Percentiles rank a stretch among this genome's conserved stretches.
Conservation (phyloP, 768 basidiomycete genomes). For the Agaricus blazei region DNA sequence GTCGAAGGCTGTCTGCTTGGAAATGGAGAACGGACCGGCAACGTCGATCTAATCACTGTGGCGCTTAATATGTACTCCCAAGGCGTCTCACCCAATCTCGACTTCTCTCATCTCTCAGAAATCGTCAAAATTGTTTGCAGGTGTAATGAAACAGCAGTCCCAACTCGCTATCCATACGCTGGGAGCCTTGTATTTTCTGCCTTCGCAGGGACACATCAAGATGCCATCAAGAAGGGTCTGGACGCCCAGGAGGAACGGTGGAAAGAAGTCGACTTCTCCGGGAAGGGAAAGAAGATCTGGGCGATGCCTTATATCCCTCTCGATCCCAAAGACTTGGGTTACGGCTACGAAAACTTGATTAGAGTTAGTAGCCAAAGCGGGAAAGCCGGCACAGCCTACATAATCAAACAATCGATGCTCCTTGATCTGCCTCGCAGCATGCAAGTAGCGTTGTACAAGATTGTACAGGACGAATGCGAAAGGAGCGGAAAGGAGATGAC, state of each 20-base stretch:
- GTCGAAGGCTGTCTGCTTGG: constrained; percentile 97
- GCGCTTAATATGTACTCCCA: constrained; percentile 96
- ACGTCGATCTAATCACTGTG: constrained; percentile 94
- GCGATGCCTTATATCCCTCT: constrained; percentile 94
- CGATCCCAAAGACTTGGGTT: constrained; percentile 92
- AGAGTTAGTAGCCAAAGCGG: constrained; percentile 98
- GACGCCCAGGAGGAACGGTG: constrained; percentile 64
- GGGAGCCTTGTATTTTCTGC: constrained; percentile 98
- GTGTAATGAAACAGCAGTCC: constrained; percentile 94
- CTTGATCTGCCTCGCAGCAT: constrained; percentile 94
- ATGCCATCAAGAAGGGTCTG: constrained; percentile 99
- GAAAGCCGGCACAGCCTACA: constrained; percentile 94
- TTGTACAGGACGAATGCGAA: constrained; percentile 87
- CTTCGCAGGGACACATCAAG: constrained; percentile 97
- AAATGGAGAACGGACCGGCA: constrained; percentile 97
- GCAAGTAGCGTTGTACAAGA: constrained; percentile 92
- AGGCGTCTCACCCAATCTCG: constrained; percentile 81
- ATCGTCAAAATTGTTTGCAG: constrained; percentile 89
- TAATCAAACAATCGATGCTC: constrained; percentile 86
- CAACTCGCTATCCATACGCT: constrained; percentile 93
- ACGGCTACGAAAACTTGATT: constrained; percentile 96
- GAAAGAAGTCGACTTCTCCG: constrained; percentile 48
- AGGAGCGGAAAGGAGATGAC: constrained; percentile 93
- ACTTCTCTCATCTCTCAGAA: constrained; percentile 86
- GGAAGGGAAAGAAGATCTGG: constrained; percentile 66